Evolutionary conservation across 805 yeast species (phyloP), one percentile per base, ranked within the genome.

Genomic region (Metschnikowia baotianmanensis): DNA sequence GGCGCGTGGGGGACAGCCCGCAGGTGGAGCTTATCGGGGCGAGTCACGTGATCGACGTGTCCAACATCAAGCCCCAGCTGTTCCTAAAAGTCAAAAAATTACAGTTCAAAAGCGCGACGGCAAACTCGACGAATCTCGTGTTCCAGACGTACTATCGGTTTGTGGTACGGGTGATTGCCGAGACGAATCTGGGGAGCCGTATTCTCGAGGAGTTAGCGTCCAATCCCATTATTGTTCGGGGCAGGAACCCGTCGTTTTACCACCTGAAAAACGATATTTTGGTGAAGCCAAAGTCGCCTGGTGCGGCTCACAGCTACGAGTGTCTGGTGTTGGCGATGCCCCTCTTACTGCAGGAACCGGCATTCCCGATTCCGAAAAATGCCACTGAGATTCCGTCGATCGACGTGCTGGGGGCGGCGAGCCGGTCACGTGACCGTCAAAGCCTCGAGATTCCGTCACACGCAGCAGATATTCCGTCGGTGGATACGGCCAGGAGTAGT

Each of bases 211-310:
- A 38, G 23, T 18, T 45, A 13, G 35, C n/a, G 11, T 47, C 53
- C 34, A 36, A 43, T 7, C 80, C 80, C 1, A 72, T 79, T 3
- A 74, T 76, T 11, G 83, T 78, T 7, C 58, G 84, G 46, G 84
- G 84, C 3, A 57, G 83, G 37, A 79, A 78, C 48, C 83, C 84
- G 3, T 68, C 77, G n/a, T 79, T 78, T 46, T 78, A 78, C 50
- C 68, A 70, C 24, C 77, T 75, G 42, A 59, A 78, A 41, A 72
- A 75, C 35, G 81, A 77, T 50, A 57, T 76, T 16, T 51, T 70
- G 36, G 69, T 78, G 45, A 56, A 55, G 39, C 48, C 57, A 4
- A 42, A 57, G 23, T 34, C 51, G 9, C 47, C 46, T n/a, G 26
- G 26, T 17, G 24, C 26, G 21, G 25, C 25, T n/a, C 29, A 40